Percentiles rank a stretch among this genome's conserved stretches.
phyloP scores from a whole-genome alignment of 2,329 filamentous ascomycete genomes.

The Aureobasidium sp. region DNA sequence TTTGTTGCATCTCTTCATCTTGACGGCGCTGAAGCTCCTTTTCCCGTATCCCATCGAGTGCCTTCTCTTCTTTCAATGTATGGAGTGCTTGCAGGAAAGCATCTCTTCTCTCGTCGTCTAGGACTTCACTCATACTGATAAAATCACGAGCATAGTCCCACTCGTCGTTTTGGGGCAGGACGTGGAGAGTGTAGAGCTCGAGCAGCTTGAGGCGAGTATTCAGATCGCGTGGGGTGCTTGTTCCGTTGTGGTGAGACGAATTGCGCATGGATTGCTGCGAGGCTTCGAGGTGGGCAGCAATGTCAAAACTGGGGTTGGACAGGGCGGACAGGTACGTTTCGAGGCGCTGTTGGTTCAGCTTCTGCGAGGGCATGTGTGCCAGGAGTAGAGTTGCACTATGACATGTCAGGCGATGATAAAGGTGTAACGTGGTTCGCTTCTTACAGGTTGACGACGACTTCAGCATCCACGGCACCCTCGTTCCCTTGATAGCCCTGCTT shows the following conservation, averaged over 20 bases:
- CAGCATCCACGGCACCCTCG: conserved; percentile 86
- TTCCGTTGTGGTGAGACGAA: conserved; percentile 26
- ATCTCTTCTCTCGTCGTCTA: conserved; percentile 88
- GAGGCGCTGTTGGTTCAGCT: conserved; percentile 75
- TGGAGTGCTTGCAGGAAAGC: conserved; percentile 82
- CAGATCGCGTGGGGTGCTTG: conserved; percentile 77
- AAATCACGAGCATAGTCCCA: conserved; percentile 96
- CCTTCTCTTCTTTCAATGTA: conserved; percentile 74
- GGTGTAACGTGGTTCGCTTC: conserved; percentile 30
- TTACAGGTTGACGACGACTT: conserved; percentile 84
- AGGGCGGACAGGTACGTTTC: conserved; percentile 83
- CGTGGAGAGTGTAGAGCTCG: conserved; percentile 90
- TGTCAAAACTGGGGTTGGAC: conserved; percentile 63
- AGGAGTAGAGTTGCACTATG: conserved; percentile 77
- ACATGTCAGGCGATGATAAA: background rate
- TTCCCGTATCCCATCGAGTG: conserved; percentile 59
- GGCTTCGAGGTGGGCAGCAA: conserved; percentile 55
- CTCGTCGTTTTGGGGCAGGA: conserved; percentile 86
- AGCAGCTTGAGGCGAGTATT: conserved; percentile 83
- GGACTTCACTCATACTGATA: conserved; percentile 73
- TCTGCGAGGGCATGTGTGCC: conserved; percentile 80
- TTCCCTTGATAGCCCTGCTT: conserved; percentile 77
- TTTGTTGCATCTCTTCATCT: conserved; percentile 41
- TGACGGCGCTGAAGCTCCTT: conserved; percentile 57
- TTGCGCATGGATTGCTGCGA: conserved; percentile 26